Evolutionary conservation across 129 eudicot species (phyloP).

Genomic region (Smallanthus sonchifolius): DNA sequence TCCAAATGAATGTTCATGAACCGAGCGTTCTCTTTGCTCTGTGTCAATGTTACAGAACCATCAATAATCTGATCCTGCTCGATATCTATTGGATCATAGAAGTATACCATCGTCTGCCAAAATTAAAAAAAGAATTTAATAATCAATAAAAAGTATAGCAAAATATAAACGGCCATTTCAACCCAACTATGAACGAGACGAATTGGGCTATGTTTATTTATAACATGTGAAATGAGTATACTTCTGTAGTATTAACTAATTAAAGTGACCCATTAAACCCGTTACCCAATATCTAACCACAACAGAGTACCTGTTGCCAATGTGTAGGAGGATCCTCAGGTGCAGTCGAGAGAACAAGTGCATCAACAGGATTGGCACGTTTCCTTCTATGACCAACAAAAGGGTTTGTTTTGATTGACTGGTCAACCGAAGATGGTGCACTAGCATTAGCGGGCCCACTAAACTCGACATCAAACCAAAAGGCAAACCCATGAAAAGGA

Average conservation of each 20-base stretch:
- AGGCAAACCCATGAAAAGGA: conserved; percentile 92
- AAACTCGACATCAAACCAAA: conserved; percentile 97
- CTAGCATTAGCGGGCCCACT: conserved; percentile 38
- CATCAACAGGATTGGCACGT: conserved; percentile 72
- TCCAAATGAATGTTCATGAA: conserved; percentile 91
- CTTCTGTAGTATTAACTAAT: not conserved
- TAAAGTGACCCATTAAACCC: not conserved
- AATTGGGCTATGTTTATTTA: not conserved
- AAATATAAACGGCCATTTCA: not conserved
- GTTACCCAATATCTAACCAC: not conserved
- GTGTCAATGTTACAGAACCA: conserved; percentile 73
- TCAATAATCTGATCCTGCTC: conserved; percentile 91
- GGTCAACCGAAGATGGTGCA: conserved; percentile 32
- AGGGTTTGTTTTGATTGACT: conserved; percentile 28
- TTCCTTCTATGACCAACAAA: conserved; percentile 51
- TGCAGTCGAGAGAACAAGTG: conserved; percentile 93
- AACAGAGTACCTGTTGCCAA: conserved; percentile 81
- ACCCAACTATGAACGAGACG: not conserved
- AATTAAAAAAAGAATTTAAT: not conserved
- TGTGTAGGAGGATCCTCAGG: conserved; percentile 99
- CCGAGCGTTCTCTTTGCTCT: conserved; percentile 85
- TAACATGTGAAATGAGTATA: not conserved
- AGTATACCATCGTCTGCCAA: conserved; percentile 81
- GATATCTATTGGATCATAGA: conserved; percentile 84
- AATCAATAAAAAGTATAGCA: not conserved